These are phyloP conservation scores for Solanum aculeatissimum DNA, from an alignment of 305 asterid genomes.

Conservation along the genomic window DNA sequence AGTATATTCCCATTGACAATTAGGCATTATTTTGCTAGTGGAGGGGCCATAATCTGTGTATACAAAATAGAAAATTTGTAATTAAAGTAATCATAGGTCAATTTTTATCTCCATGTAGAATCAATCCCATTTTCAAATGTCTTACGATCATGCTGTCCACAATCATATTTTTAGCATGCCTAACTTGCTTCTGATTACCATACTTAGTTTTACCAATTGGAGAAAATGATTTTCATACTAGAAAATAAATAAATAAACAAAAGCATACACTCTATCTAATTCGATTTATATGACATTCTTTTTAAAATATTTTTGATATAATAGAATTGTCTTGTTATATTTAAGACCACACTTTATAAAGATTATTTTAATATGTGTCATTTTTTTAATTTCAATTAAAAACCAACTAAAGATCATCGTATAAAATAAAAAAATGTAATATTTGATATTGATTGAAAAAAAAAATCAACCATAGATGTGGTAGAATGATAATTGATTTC, in stretches of 20 bases:
- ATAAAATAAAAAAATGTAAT: neutral
- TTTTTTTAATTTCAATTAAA: neutral
- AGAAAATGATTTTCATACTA: neutral
- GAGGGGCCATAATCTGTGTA: neutral
- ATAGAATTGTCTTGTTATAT: neutral
- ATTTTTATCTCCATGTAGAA: neutral
- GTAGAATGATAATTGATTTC: neutral
- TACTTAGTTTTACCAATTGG: neutral
- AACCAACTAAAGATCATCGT: neutral
- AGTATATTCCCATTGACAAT: neutral
- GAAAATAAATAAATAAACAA: neutral
- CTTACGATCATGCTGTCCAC: constrained; percentile 1
- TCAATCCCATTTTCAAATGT: neutral
- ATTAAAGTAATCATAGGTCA: neutral
- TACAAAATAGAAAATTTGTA: neutral
- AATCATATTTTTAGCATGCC: neutral
- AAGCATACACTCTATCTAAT: neutral
- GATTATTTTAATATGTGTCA: neutral
- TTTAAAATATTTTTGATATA: too few species aligned
- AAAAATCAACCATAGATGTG: neutral
- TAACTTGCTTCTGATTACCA: neutral
- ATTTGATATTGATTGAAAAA: neutral
- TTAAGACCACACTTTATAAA: neutral
- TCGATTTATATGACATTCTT: too few species aligned
- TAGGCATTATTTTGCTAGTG: neutral